Evolutionary conservation across 208 protist genomes (phyloP).

Genomic region (Trypanosoma brucei): DNA sequence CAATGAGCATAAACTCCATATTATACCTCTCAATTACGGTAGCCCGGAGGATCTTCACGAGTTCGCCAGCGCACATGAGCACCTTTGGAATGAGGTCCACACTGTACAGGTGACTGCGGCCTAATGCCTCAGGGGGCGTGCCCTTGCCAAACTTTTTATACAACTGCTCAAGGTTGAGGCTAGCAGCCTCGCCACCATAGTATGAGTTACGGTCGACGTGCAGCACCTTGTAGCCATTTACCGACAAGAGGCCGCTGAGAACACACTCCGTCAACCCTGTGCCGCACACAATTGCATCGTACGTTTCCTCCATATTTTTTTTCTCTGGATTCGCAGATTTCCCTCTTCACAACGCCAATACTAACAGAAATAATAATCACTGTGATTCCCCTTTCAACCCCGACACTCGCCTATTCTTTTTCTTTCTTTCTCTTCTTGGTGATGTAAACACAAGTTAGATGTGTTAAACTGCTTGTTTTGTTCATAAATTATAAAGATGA

Average conservation of each 20-base stretch:
- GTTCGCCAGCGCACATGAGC: conserved; percentile 95
- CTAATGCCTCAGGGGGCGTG: conserved; percentile 72
- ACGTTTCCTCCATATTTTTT: conserved; percentile 77
- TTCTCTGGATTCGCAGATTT: too few species aligned
- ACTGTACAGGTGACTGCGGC: conserved; percentile 95
- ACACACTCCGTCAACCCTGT: conserved; percentile 99
- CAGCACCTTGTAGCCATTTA: conserved; percentile 97
- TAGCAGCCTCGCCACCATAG: conserved; percentile 99
- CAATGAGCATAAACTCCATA: conserved; percentile 98
- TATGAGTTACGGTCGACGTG: conserved; percentile 99
- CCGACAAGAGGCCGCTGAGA: conserved; percentile 92
- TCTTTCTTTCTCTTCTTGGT: too few species aligned
- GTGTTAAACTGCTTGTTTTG: too few species aligned
- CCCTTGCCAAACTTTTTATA: conserved; percentile 94
- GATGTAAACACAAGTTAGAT: too few species aligned
- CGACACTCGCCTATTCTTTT: too few species aligned
- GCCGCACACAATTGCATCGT: conserved; percentile 98
- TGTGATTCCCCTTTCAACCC: too few species aligned
- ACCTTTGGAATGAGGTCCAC: conserved; percentile 99
- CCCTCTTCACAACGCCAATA: too few species aligned
- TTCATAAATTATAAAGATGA: too few species aligned
- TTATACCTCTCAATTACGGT: conserved; percentile 98
- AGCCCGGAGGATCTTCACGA: conserved; percentile 97
- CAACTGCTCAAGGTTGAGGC: conserved; percentile 97
- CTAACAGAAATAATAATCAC: too few species aligned